Evolutionary conservation across 2,329 filamentous ascomycete genomes (phyloP), one percentile per base, ranked within the genome.

Genomic region (Calonectria hawksworthii): DNA sequence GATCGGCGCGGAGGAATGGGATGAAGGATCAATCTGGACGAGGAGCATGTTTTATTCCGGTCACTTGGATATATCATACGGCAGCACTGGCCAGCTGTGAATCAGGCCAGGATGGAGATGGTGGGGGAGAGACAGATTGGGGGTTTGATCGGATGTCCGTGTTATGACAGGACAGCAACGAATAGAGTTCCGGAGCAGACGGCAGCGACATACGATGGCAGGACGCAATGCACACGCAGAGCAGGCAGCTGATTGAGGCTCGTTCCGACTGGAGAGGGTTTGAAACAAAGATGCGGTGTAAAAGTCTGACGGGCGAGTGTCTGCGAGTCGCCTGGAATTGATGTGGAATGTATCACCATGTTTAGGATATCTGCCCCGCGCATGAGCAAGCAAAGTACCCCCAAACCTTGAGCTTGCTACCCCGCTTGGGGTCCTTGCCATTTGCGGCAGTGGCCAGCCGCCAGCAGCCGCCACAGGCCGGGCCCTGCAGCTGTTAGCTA

Each of bases 341-440:
- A 63, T 41, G 36, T 26, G n/a, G n/a, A 28, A 63, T 61, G 56
- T 61, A 41, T 63, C 34, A 63, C n/a, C 21, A 38, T 63, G 32
- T 47, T 47, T 50, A 28, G 23, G 61, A 65, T 65, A 44, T 16
- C 32, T 70, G 68, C 68, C 68, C 68, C 68, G 59, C 68, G 68
- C 59, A 61, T 63, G 52, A 65, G 68, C 4, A 52, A 36, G 41
- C 38, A 50, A 28, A 65, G 44, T 70, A 34, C 68, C 68, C 68
- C 68, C 68, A 70, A 70, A 64, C 68, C 44, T 64, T 36, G 68
- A 70, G 47, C 26, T 65, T 36, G 61, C 50, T 70, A 70, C 68
- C 68, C 68, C 68, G 59, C 68, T 54, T 61, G 32, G 38, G 34
- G 41, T 52, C 30, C n/a, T 52, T 51, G 28, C 61, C 41, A 54